Base-by-base conservation (phyloP, 164 flowering plant species). In the Echeveria elegans region DNA sequence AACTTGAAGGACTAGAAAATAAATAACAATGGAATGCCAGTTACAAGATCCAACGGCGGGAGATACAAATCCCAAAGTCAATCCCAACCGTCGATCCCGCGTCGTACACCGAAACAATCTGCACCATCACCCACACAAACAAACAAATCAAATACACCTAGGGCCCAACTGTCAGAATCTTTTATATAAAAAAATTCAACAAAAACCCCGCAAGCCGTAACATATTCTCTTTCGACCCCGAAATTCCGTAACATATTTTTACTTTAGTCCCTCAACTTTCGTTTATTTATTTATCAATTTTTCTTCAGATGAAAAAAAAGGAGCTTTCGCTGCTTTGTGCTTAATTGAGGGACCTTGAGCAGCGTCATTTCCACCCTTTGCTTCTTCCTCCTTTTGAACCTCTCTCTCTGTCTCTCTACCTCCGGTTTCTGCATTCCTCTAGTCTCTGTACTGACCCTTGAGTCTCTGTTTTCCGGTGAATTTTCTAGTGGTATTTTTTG, bases 321-420 rank as follows among this genome's bases (percentile, higher is more conserved):
- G 21, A 50, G 24, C 24, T 23, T 50, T 50, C 21, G 56, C 6
- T n/a, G 56, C 26, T n/a, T n/a, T 50, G 56, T 50, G 28, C 8
- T 50, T 50, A n/a, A 21, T 50, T 24, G 28, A 47, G 52, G 52
- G 52, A 47, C 52, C 52, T 47, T 47, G 56, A 50, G 56, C 28
- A 50, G 56, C 56, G n/a, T 26, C 56, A 50, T 50, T 50, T 50
- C 6, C 56, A 50, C 21, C 56, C 21, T 50, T 8, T 18, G 1
- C 21, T 50, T 21, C 28, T 50, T 50, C 56, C 81, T 80, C 75
- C 69, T 50, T n/a, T n/a, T n/a, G n/a, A n/a, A n/a, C n/a, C n/a
- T n/a, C n/a, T n/a, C n/a, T n/a, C n/a, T n/a, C 56, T 50, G 26
- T 50, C 56, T 21, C 0, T 50, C 56, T 50, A 23, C 26, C 7